Percentiles rank a stretch among this genome's conserved stretches.
These are phyloP conservation scores for Fusarium buharicum DNA, from an alignment of 2,329 filamentous ascomycete genomes.

Conservation along the genomic window DNA sequence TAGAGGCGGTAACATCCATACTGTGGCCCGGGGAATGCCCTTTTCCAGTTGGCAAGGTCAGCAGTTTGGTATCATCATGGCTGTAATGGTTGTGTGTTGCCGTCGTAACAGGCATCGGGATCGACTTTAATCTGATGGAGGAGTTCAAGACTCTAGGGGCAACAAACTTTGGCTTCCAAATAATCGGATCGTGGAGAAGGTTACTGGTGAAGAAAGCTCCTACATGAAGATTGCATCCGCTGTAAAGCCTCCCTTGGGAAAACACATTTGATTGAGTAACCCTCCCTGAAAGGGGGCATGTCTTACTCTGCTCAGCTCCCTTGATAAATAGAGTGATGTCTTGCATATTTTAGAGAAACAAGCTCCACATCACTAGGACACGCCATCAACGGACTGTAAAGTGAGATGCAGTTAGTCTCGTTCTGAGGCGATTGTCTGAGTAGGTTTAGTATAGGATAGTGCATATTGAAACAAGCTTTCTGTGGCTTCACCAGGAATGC, in stretches of 20 bases:
- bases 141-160: background rate
- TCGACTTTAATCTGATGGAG: background rate
- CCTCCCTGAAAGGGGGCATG: background rate
- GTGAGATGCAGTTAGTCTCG: too few species aligned
- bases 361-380: too few species aligned
- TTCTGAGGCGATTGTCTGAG: too few species aligned
- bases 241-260: background rate
- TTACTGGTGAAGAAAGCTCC: too few species aligned
- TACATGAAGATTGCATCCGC: too few species aligned
- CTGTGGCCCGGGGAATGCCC: background rate
- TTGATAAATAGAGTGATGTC: too few species aligned
- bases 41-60: background rate
- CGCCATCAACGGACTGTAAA: too few species aligned
- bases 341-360: too few species aligned
- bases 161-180: background rate
- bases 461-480: too few species aligned
- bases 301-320: background rate
- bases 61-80: slow-evolving; percentile 1
- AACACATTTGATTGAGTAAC: background rate
- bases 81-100: background rate
- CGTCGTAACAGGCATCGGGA: slow-evolving; percentile 7
- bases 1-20: slow-evolving; percentile 27
- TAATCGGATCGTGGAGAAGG: too few species aligned
- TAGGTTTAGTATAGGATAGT: too few species aligned
- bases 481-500: too few species aligned